Evolutionary conservation across 2,329 filamentous ascomycete species (phyloP).

Genomic region (Blastomyces silverae): DNA sequence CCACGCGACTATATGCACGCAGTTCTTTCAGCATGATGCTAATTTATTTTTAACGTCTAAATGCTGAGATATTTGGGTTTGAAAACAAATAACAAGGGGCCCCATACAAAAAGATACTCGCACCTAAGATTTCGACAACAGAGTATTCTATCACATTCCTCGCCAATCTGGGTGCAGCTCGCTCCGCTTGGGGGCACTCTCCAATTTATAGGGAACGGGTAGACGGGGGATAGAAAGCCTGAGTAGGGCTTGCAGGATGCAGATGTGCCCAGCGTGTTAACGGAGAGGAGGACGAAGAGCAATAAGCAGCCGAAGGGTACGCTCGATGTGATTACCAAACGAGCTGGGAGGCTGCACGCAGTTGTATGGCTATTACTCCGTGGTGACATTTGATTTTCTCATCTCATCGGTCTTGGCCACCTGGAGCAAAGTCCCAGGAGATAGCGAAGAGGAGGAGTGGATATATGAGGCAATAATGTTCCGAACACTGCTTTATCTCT

Average conservation of each 20-base stretch:
- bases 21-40: background rate
- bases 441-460: background rate
- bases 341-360: background rate
- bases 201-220: background rate
- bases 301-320: background rate
- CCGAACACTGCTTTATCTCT: background rate
- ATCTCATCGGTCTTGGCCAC: background rate
- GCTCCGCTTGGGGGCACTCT: background rate
- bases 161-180: slow-evolving; percentile 1
- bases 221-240: background rate
- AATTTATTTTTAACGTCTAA: too few species aligned
- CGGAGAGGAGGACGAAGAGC: background rate
- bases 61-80: background rate
- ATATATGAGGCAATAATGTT: background rate
- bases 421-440: background rate
- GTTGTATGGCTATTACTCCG: background rate
- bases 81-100: background rate
- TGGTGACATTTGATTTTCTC: background rate
- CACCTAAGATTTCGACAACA: slow-evolving; percentile 9
- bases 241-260: background rate
- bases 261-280: background rate
- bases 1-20: background rate
- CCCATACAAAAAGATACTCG: slow-evolving; percentile 8
- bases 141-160: slow-evolving; percentile 8
- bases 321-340: background rate